Base-by-base conservation (phyloP, 2,329 filamentous ascomycete genomes). In the Lasiodiplodia theobromae region DNA sequence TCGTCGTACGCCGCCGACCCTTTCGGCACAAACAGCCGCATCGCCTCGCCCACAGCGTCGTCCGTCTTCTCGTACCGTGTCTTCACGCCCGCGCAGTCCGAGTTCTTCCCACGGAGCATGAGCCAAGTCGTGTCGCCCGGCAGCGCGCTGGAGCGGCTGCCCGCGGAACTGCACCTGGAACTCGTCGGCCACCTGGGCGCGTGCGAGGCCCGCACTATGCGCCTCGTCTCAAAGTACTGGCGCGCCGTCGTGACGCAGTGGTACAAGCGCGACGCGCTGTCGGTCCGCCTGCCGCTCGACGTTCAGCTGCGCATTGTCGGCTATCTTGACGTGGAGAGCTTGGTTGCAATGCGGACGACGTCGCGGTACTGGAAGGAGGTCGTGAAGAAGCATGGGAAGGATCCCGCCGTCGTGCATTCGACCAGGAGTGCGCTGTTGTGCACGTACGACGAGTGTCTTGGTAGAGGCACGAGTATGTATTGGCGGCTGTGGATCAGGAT, bases 241-340 rank as follows among this genome's bases (percentile, higher is more conserved):
- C 28, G 60, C 18, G 51, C 44, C 31, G 25, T 64, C 28, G 25
- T 64, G 5, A 21, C 60, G 47, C 60, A 52, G 47, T 47, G 44
- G 44, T 64, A 64, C 60, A 52, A 52, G 28, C 51, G 51, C 31
- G 60, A 64, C 25, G 34, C 28, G n/a, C 47, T 64, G 14, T 49
- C 44, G 5, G 60, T 64, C 12, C 28, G 31, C 18, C 60, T 64
- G 18, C 60, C 60, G 7, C 44, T 64, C 28, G 47, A 64, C 47
- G 60, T 64, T 2, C 60, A 64, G 47, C 44, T 64, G 11, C 44
- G 40, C 31, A 52, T 64, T 6, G 38, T 14, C 12, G 60, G 60
- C 28, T 64, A 64, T n/a, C 47, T 64, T 18, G 60, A 64, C 47
- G 60, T 64, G n/a, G 60, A 64, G 47, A 64, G 60, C 25, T 10